These are phyloP conservation scores for Thermomyces lanuginosus DNA, from an alignment of 2,329 filamentous ascomycete species.

Conservation along the genomic window DNA sequence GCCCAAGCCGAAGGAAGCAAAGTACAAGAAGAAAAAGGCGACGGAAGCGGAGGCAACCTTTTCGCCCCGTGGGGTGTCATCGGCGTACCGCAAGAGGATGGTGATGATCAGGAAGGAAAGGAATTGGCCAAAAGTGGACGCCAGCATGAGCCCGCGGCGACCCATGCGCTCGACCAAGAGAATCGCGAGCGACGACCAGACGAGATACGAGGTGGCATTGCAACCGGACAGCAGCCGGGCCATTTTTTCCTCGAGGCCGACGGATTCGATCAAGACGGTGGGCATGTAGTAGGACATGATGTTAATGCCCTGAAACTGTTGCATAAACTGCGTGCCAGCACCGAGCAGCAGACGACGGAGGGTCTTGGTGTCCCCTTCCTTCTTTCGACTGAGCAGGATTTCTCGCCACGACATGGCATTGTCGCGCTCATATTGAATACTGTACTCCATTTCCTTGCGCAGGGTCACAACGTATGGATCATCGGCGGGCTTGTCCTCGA, in stretches of 20 bases:
- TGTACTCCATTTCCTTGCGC: constrained; percentile 29
- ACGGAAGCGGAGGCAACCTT: constrained; percentile 21
- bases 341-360: constrained; percentile 25
- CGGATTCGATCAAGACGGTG: constrained; percentile 41
- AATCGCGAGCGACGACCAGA: constrained; percentile 30
- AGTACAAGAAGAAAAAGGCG: constrained; percentile 37
- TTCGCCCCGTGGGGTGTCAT: constrained; percentile 1
- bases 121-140: constrained; percentile 33
- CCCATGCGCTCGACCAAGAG: constrained; percentile 36
- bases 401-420: constrained; percentile 34
- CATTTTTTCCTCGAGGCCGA: constrained; percentile 35
- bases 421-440: constrained; percentile 32
- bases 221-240: constrained; percentile 39
- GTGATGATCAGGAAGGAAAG: constrained; percentile 38
- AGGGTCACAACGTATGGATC: constrained; percentile 29
- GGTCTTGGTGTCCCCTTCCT: constrained; percentile 21
- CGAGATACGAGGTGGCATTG: constrained; percentile 34
- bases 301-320: constrained; percentile 12
- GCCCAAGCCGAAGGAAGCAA: constrained; percentile 35
- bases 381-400: constrained; percentile 28
- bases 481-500: constrained; percentile 5
- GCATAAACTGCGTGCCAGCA: constrained; percentile 19
- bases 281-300: constrained; percentile 19
- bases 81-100: constrained; percentile 28
- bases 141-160: constrained; percentile 40